Evolutionary conservation across 2,329 filamentous ascomycete genomes (phyloP).

Genomic region (Aurifilum marmelostoma): DNA sequence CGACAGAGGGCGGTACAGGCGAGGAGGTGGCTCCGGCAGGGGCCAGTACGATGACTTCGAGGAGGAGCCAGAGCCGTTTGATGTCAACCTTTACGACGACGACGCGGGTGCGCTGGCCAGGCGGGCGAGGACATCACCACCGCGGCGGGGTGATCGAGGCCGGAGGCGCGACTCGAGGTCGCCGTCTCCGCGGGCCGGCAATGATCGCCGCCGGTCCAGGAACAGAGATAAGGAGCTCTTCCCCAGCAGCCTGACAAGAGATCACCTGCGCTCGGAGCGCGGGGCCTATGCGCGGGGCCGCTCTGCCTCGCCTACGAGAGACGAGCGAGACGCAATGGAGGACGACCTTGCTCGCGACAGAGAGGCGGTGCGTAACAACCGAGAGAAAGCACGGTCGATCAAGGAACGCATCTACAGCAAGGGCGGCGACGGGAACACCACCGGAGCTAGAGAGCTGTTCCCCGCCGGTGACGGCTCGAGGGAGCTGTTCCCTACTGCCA

Average conservation of each 20-base stretch:
- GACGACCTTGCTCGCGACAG: slow-evolving; percentile 37
- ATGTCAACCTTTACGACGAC: slow-evolving; percentile 83
- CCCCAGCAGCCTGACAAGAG: slow-evolving; percentile 41
- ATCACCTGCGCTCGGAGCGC: slow-evolving; percentile 32
- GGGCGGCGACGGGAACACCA: slow-evolving; percentile 40
- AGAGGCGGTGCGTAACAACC: slow-evolving; percentile 42
- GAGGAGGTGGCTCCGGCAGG: slow-evolving; percentile 49
- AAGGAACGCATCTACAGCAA: slow-evolving; percentile 44
- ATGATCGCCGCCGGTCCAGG: slow-evolving; percentile 37
- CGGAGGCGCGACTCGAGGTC: slow-evolving; percentile 26
- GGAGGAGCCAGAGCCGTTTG: slow-evolving; percentile 56
- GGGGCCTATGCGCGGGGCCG: slow-evolving; percentile 46
- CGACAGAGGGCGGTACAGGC: slow-evolving; percentile 44
- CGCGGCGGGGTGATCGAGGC: slow-evolving; percentile 3
- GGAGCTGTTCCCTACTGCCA: slow-evolving; percentile 63
- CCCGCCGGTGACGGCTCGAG: slow-evolving; percentile 46
- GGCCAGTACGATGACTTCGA: slow-evolving; percentile 63
- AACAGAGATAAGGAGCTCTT: slow-evolving; percentile 66
- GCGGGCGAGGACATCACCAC: slow-evolving; percentile 29
- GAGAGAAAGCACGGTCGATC: slow-evolving; percentile 49
- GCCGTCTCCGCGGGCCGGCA: slow-evolving; percentile 28
- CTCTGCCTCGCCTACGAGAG: slow-evolving; percentile 55
- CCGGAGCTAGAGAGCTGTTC: slow-evolving; percentile 54
- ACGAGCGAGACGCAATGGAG: slow-evolving; percentile 44
- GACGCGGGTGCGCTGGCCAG: slow-evolving; percentile 47